These are phyloP conservation scores for Lipomyces sp. DNA, from an alignment of 805 yeast genomes.

Conservation along the genomic window DNA sequence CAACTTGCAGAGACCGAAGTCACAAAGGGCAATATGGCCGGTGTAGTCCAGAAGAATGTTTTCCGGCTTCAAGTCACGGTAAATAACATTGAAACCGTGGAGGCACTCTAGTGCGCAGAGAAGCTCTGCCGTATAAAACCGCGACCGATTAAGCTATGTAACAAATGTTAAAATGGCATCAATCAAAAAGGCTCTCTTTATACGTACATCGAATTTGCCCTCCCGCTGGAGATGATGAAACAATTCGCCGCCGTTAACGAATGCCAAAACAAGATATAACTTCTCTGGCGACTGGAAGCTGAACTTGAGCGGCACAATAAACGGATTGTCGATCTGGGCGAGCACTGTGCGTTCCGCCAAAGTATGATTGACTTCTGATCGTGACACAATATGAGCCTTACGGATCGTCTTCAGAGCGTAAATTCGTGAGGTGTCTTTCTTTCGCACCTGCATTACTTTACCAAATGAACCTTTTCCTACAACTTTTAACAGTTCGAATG, in stretches of 20 bases:
- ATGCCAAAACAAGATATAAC: constrained; percentile 84
- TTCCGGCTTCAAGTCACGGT: constrained; percentile 95
- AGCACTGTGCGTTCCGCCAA: constrained; percentile 94
- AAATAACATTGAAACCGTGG: constrained; percentile 89
- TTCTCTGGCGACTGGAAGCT: constrained; percentile 98
- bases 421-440: constrained; percentile 91
- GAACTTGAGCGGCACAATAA: constrained; percentile 94
- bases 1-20: constrained; percentile 93
- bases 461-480: constrained; percentile 99
- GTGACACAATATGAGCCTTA: constrained; percentile 90
- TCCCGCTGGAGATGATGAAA: constrained; percentile 92
- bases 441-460: constrained; percentile 97
- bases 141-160: constrained; percentile 68
- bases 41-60: constrained; percentile 92
- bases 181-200: neutral
- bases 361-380: constrained; percentile 95
- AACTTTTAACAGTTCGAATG: constrained; percentile 89
- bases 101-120: constrained; percentile 90
- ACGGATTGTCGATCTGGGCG: constrained; percentile 91
- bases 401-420: constrained; percentile 94
- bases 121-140: constrained; percentile 93
- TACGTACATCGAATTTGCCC: constrained; percentile 68
- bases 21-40: constrained; percentile 97
- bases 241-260: constrained; percentile 95
- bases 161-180: neutral